Base-by-base conservation (phyloP, 768 basidiomycete genomes). In the Austroboletus eburneus region DNA sequence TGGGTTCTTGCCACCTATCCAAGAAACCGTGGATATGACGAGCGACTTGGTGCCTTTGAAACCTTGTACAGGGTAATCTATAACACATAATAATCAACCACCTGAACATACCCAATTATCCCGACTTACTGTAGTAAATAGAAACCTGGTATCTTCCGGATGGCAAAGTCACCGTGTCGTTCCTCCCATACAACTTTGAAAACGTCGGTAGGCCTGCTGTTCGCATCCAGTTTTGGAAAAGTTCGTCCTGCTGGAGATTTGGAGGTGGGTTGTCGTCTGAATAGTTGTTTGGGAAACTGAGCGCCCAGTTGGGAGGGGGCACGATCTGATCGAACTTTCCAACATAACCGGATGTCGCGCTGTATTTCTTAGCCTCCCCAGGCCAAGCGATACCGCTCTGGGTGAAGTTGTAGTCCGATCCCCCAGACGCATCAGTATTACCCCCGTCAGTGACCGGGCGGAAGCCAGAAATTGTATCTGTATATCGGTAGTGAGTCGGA, bases 161-260 rank as follows among this genome's bases (percentile, higher is more conserved):
- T 17, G 58, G 56, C 75, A 99, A 80, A 20, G 68, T 71, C 42
- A 85, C 75, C 23, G 79, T 66, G 58, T 98, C 94, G 63, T 97
- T 98, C 52, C 95, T 76, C 14, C 87, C 93, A 60, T 87, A 97
- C 18, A 99, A 72, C 69, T 99, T 98, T 25, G 91, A 84, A 67
- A 99, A 99, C 6, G 95, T 97, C 9, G 96, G 96, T 39, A 98
- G 68, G 12, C 95, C 96, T 1, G 96, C 91, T 2, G 94, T 96
- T 48, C 95, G 81, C 96, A 99, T 99, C 96, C 96, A 99, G 63
- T 95, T 94, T 69, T 98, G 95, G 74, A 99, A 98, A 58, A 89
- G 93, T 66, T 97, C 89, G 59, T 98, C 85, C 2, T 56, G 54
- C 43, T 73, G 70, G 29, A 98, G 72, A 61, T 96, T 71, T 2